These are phyloP conservation scores for Rhizopogon sp. DNA, from an alignment of 768 basidiomycete species.

Conservation along the genomic window DNA sequence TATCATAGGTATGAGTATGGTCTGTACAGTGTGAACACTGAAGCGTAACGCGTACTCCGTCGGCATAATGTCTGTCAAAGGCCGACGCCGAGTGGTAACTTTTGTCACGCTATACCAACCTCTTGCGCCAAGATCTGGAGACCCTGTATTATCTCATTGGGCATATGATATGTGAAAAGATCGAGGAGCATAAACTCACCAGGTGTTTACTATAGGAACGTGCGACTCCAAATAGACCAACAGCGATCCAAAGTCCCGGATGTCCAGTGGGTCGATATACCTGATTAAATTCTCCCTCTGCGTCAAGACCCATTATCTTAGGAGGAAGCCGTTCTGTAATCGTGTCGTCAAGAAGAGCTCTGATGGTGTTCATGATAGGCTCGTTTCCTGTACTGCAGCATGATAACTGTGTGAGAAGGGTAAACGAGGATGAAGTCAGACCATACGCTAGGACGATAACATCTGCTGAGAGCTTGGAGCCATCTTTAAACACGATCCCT, in stretches of 20 bases:
- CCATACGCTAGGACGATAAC: slow-evolving; percentile 45
- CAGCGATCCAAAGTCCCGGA: neutral
- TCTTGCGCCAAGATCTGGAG: neutral
- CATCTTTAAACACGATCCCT: slow-evolving; percentile 36
- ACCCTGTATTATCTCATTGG: neutral
- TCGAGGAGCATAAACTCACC: neutral
- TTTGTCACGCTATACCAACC: neutral
- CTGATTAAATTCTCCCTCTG: neutral
- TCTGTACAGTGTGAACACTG: too few species aligned
- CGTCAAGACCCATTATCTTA: neutral
- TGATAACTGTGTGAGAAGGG: neutral
- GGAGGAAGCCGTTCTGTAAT: neutral
- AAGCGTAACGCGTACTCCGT: too few species aligned
- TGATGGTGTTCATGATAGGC: neutral
- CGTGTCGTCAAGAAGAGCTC: neutral
- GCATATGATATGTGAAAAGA: neutral
- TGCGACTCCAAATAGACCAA: neutral
- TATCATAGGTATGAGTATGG: too few species aligned
- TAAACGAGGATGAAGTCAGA: slow-evolving; percentile 10
- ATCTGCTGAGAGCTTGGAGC: slow-evolving; percentile 36
- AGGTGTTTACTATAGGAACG: neutral
- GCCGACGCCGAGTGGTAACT: too few species aligned
- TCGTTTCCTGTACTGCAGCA: neutral
- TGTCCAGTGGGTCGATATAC: neutral
- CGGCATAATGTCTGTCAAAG: too few species aligned